These are phyloP conservation scores for Dillenia turbinata DNA, from an alignment of 164 flowering plant species.

Conservation along the genomic window DNA sequence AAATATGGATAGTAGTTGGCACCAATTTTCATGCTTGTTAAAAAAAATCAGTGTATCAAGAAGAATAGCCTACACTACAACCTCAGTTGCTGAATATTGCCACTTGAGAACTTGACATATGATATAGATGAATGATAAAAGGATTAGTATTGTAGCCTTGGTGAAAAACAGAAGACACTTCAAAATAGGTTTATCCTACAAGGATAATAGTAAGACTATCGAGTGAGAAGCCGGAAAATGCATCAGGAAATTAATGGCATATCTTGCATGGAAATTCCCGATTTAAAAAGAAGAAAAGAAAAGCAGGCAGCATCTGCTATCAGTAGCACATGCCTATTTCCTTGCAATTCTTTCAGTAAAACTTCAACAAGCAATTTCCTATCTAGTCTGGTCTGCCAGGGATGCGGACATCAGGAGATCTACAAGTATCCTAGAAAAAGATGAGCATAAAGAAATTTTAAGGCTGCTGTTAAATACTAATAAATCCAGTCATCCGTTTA, in stretches of 20 bases:
- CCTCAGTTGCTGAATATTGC: slow-evolving; percentile 40
- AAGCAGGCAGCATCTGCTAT: slow-evolving; percentile 2
- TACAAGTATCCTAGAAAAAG: no score
- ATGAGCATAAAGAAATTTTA: no score
- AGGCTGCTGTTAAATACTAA: no score
- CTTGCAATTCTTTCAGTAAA: slow-evolving; percentile 76
- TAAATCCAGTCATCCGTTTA: no score
- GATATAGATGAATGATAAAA: no score
- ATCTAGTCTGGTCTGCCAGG: slow-evolving; percentile 81
- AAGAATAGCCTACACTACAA: slow-evolving; percentile 73
- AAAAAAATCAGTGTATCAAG: no score
- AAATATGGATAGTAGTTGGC: no score
- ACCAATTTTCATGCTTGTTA: slow-evolving; percentile 78
- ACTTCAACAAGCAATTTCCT: slow-evolving; percentile 87
- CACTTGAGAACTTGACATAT: background rate
- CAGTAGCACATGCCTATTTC: slow-evolving; percentile 60
- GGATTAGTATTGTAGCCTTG: background rate
- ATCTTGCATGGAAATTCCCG: no score
- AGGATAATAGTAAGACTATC: slow-evolving; percentile 65
- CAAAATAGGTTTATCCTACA: slow-evolving; percentile 91
- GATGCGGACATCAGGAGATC: no score
- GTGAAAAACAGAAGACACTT: slow-evolving; percentile 84
- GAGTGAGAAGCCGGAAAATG: slow-evolving; percentile 85
- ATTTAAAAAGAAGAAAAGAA: background rate
- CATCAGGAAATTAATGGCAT: slow-evolving; percentile 8